Base-by-base conservation (phyloP, 169 alveolate species). In the Fabrea salina region DNA sequence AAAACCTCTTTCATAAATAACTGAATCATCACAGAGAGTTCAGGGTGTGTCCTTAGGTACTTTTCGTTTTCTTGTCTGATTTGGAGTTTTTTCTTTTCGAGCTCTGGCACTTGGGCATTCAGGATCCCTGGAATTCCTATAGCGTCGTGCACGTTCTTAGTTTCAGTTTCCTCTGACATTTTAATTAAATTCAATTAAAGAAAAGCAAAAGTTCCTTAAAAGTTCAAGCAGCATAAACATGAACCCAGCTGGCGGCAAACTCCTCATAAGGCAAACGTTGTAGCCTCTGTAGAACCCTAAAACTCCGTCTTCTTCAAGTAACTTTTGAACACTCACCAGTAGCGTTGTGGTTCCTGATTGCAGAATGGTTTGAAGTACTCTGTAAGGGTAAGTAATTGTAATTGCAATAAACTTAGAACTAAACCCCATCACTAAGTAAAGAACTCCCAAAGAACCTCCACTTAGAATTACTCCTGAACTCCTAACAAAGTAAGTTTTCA, bases 1-100 rank as follows among this genome's bases (percentile, higher is more conserved):
- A 88, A 82, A 4, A 80, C 79, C 37, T 79, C 83, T 41, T 85
- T 56, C 33, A 88, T 82, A 39, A 88, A 88, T 57, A 81, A 44
- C 25, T 75, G 25, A 11, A 88, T 59, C 19, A 88, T 79, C 4
- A 82, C 75, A 32, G 64, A 51, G 41, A 88, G 82, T 72, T 85
- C 93, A 27, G 93, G 93, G 68, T 88, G 93, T 19, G 68, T 59
- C 68, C 91, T 67, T 11, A 88, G 53, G 64, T 88, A 88, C 33
- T 50, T 71, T 76, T 88, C 93, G 57, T 88, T 85, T 40, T 77
- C 82, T 8, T 77, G 81, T 58, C 91, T 85, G 74, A 85, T 40
- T 43, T 82, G 82, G 39, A 85, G 64, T 86, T 85, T 85, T 75
- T 85, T 85, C 82, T 85, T 81, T 53, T 85, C 88, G 47, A 85